Percentiles rank a stretch among this genome's conserved stretches.
Conservation (phyloP, 2,329 filamentous ascomycete genomes). For the Geosmithia flava region DNA sequence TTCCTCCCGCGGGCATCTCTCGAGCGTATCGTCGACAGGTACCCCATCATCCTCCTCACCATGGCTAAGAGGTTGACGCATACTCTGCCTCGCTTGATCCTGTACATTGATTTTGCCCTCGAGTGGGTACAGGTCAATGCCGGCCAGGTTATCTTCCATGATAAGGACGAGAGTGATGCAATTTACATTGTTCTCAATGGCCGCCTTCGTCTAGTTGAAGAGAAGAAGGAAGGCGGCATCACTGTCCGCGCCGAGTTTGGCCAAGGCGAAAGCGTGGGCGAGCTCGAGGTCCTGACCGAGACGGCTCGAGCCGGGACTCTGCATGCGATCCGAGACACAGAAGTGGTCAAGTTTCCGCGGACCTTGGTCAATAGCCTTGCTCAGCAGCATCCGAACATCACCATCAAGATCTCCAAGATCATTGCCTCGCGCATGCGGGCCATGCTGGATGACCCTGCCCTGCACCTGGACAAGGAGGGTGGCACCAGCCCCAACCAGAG, state of each 20-base stretch:
- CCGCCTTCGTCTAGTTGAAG: constrained; percentile 71
- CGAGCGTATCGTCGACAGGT: constrained; percentile 84
- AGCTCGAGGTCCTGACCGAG: constrained; percentile 94
- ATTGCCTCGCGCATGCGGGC: constrained; percentile 91
- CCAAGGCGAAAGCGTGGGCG: constrained; percentile 94
- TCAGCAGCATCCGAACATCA: constrained; percentile 93
- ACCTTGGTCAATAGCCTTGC: constrained; percentile 96
- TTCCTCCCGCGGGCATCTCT: constrained; percentile 78
- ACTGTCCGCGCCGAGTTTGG: constrained; percentile 85
- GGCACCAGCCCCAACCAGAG: constrained; percentile 37
- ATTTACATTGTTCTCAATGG: constrained; percentile 98
- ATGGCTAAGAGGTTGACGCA: constrained; percentile 93
- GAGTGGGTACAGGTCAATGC: constrained; percentile 98
- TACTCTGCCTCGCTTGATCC: constrained; percentile 74
- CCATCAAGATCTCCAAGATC: constrained; percentile 97
- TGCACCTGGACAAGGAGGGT: constrained; percentile 51
- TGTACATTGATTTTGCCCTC: constrained; percentile 95
- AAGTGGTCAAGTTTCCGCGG: constrained; percentile 89
- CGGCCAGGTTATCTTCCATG: constrained; percentile 87
- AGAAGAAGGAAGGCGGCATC: constrained; percentile 69
- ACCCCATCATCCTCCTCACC: constrained; percentile 84
- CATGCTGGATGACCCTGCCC: constrained; percentile 69
- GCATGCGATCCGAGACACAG: constrained; percentile 92
- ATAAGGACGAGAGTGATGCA: constrained; percentile 90
- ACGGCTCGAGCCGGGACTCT: constrained; percentile 80